phyloP scores from a whole-genome alignment of 2,329 filamentous ascomycete genomes.

The Fusarium sp. region DNA sequence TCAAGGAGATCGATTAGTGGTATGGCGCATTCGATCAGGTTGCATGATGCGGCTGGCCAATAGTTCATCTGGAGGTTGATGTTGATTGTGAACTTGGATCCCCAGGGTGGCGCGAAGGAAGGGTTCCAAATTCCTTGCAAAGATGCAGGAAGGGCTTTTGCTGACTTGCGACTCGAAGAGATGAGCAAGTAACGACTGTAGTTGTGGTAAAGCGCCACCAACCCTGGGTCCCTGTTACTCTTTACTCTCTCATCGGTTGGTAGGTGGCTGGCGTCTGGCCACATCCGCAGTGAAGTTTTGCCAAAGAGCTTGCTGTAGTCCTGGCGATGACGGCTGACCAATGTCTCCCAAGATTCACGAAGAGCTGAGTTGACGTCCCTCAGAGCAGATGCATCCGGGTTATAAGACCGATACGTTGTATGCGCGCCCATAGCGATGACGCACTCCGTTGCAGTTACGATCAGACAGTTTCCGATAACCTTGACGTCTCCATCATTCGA shows the following conservation, averaged over 20 bases:
- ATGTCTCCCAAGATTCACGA: conserved; percentile 23
- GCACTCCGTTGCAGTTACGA: conserved; percentile 24
- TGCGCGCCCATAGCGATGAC: conserved; percentile 41
- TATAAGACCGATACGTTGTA: conserved; percentile 39
- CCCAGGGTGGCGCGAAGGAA: conserved; percentile 55
- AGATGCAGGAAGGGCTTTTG: conserved; percentile 49
- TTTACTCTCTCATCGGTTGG: conserved; percentile 40
- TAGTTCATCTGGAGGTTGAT: conserved; percentile 68
- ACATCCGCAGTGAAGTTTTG: conserved; percentile 34
- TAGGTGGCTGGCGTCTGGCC: conserved; percentile 39
- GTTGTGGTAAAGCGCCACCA: conserved; percentile 49
- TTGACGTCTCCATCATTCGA: conserved; percentile 11
- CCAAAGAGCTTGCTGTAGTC: conserved; percentile 38
- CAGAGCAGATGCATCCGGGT: conserved; percentile 38
- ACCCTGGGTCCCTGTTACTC: conserved; percentile 42
- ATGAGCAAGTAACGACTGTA: conserved; percentile 52
- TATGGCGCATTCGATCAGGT: conserved; percentile 54
- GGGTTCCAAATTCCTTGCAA: conserved; percentile 55
- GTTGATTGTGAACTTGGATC: conserved; percentile 63
- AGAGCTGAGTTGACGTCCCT: conserved; percentile 44
- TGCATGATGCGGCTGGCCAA: conserved; percentile 55
- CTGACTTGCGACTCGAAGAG: conserved; percentile 37
- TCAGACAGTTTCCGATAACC: conserved; percentile 35
- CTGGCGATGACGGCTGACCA: conserved; percentile 29
- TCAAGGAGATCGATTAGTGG: conserved; percentile 55